Evolutionary conservation across 192 early-diverging fungal genomes (phyloP), one percentile per base, ranked within the genome.

Genomic region (Gamsiella multidivaricata): DNA sequence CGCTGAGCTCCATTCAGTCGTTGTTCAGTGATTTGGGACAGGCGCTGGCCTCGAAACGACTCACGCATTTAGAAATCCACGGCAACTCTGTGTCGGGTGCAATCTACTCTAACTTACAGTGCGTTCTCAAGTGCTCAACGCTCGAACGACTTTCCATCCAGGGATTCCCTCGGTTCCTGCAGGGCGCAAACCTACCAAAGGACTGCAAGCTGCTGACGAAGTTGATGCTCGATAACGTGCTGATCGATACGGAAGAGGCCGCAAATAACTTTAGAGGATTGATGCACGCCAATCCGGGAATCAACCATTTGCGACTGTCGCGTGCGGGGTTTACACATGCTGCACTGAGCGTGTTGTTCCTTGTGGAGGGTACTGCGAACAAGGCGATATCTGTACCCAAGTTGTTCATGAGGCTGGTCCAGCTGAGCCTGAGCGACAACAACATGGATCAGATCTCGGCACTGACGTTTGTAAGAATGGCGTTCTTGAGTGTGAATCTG

Each of bases 151-250:
- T 60, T 4, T 8, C 43, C 18, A 60, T 60, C 28, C 14, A 18
- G 3, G 58, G 58, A 4, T 31, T 60, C 42, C 58, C 58, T 1
- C 34, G 45, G 12, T 60, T 60, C 34, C 18, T 60, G 1, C 58
- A 47, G 25, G 58, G 58, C 9, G 3, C 43, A 10, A 18, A 37
- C 3, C 39, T 37, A 18, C 41, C 5, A 8, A 47, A 46, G 12
- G 43, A 47, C 3, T 60, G 58, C 18, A 26, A 25, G 17, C 4
- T 29, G 41, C 43, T 60, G 1, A 60, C 58, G 15, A 60, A 9
- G 42, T 18, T 60, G 29, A 28, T 22, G 3, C n/a, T 60, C 26
- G 58, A 60, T 20, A 43, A 43, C 43, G 28, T 46, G 25, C 14
- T 8, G 2, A 43, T 47, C 9, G 58, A 60, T 22, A 46, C 42